phyloP scores from a whole-genome alignment of 78 protist genomes.

The Corallochytrium limacisporum region DNA sequence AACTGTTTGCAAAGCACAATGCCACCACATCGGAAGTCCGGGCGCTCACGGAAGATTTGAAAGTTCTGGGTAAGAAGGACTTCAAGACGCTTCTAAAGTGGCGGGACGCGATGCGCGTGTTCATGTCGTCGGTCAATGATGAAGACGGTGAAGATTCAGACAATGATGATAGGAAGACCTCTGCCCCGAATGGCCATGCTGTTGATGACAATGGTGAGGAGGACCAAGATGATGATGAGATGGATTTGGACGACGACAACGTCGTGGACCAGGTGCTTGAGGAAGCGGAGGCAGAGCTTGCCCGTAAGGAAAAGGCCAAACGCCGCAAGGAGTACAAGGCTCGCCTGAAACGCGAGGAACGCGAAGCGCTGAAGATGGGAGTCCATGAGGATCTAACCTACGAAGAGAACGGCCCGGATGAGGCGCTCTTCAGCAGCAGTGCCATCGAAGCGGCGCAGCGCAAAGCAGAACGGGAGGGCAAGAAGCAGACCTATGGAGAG shows the following conservation, averaged over 20 bases:
- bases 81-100: conserved; percentile 53
- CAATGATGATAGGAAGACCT: too few relatives aligned
- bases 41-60: conserved; percentile 38
- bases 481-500: too few relatives aligned
- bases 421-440: too few relatives aligned
- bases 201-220: background rate
- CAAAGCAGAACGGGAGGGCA: too few relatives aligned
- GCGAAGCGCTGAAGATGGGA: too few relatives aligned
- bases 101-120: conserved; percentile 29
- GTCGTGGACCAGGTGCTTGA: background rate
- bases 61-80: conserved; percentile 66
- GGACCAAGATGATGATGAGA: conserved; percentile 5
- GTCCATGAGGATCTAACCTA: too few relatives aligned
- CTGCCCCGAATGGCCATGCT: too few relatives aligned
- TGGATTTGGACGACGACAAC: background rate
- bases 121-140: background rate
- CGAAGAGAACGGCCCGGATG: too few relatives aligned
- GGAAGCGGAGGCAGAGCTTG: background rate
- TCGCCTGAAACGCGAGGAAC: too few relatives aligned
- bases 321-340: too few relatives aligned
- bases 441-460: too few relatives aligned
- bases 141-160: background rate
- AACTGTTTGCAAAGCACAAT: conserved; percentile 19
- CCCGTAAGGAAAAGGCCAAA: too few relatives aligned
- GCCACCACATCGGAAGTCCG: conserved; percentile 60